Conservation (phyloP, 495 filamentous ascomycete species). For the Neurospora sp. region DNA sequence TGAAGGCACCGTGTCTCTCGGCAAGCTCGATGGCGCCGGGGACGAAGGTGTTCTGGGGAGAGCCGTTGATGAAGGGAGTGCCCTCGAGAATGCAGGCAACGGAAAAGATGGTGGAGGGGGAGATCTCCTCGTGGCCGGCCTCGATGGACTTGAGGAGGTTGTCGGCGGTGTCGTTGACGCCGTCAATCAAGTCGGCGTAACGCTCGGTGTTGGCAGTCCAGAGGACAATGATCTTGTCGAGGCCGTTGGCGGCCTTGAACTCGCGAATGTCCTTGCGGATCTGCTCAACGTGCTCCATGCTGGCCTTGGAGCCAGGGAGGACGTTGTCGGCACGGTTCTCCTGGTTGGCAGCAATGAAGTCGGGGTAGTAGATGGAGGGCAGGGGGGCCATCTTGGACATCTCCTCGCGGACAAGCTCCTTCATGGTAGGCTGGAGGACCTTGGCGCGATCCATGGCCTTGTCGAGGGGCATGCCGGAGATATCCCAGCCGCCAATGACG, state of each 20-base stretch:
- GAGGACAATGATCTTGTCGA: constrained; percentile 95
- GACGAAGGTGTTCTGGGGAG: constrained; percentile 97
- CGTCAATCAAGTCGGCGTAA: constrained; percentile 75
- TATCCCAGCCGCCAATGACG: constrained; percentile 94
- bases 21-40: constrained; percentile 85
- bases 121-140: constrained; percentile 73
- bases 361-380: constrained; percentile 95
- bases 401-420: constrained; percentile 80
- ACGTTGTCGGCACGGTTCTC: constrained; percentile 93
- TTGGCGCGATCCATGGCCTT: constrained; percentile 91
- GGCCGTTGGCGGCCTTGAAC: constrained; percentile 75
- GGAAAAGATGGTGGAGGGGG: constrained; percentile 92
- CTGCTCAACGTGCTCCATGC: constrained; percentile 78
- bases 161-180: constrained; percentile 93
- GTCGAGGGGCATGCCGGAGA: constrained; percentile 79
- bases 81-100: constrained; percentile 86
- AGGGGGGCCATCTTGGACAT: constrained; percentile 84
- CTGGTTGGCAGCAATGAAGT: constrained; percentile 99
- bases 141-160: constrained; percentile 85
- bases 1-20: constrained; percentile 80
- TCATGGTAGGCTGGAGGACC: constrained; percentile 88
- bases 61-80: constrained; percentile 97
- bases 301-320: constrained; percentile 73
- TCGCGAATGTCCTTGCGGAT: constrained; percentile 92
- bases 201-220: constrained; percentile 99